A percentile compares a stretch with the other conserved stretches of the same genome.
Evolutionary conservation across 2,329 filamentous ascomycete genomes (phyloP).

Genomic region (Blumeria graminis): DNA sequence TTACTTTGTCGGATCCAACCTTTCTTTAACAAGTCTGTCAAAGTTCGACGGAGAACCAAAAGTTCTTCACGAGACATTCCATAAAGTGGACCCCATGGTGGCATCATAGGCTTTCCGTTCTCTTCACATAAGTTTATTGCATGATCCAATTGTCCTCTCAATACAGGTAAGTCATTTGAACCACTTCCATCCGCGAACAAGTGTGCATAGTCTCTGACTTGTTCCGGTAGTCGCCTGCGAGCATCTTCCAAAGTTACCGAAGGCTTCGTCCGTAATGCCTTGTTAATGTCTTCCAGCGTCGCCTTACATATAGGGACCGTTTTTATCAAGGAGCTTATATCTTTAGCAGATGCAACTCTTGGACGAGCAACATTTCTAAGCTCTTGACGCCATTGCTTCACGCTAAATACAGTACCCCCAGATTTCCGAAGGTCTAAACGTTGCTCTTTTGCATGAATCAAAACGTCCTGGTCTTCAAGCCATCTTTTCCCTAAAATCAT

Average conservation of each 20-base stretch:
- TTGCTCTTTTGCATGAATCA: too few species aligned
- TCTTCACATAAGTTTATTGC: neutral
- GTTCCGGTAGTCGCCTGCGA: too few species aligned
- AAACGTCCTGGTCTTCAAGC: too few species aligned
- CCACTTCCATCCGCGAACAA: neutral
- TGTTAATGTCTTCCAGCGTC: neutral
- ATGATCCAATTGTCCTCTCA: neutral
- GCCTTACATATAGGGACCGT: neutral
- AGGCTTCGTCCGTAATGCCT: neutral
- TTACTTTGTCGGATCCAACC: neutral
- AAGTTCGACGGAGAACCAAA: neutral
- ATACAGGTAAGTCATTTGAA: neutral
- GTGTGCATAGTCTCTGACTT: too few species aligned
- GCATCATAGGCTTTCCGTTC: neutral
- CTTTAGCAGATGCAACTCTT: neutral
- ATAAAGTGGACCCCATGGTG: neutral
- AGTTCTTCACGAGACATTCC: neutral
- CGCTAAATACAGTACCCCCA: too few species aligned
- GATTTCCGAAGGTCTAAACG: too few species aligned
- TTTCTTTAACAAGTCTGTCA: neutral
- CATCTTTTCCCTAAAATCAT: too few species aligned
- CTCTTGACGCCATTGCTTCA: neutral
- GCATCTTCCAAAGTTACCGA: too few species aligned
- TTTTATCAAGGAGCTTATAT: neutral
- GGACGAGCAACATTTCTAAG: neutral